Evolutionary conservation across 1,284 basidiomycete genomes (phyloP).

Genomic region (Fomitopsis schrenkii): DNA sequence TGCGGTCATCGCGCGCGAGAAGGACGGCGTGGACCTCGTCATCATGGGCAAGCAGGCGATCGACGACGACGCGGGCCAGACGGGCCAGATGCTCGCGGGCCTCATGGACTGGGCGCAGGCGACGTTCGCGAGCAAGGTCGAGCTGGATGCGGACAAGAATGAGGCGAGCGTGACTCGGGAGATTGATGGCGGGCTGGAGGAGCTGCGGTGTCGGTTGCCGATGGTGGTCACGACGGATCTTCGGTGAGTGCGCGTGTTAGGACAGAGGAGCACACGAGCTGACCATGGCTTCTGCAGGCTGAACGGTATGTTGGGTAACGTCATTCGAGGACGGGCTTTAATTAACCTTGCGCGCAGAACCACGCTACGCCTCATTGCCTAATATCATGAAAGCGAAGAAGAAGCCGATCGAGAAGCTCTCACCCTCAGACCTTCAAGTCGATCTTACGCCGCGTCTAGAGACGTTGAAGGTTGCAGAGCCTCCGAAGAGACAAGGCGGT

Average conservation of each 20-base stretch:
- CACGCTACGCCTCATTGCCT: constrained; percentile 90
- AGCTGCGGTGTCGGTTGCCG: constrained; percentile 79
- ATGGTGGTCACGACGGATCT: constrained; percentile 93
- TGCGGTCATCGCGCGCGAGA: constrained; percentile 71
- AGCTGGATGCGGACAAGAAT: constrained; percentile 67
- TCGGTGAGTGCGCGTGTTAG: constrained; percentile 49
- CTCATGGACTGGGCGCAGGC: constrained; percentile 93
- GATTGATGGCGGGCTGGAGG: constrained; percentile 93
- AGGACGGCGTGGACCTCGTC: constrained; percentile 77
- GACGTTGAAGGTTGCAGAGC: constrained; percentile 89
- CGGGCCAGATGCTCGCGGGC: constrained; percentile 97
- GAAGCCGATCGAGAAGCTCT: constrained; percentile 90
- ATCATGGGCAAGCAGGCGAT: constrained; percentile 99
- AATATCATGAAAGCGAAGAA: constrained; percentile 99
- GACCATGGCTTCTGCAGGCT: constrained; percentile 34
- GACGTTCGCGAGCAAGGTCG: constrained; percentile 91
- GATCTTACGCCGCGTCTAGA: constrained; percentile 81
- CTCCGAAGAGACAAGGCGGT: constrained; percentile 88
- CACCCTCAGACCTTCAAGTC: constrained; percentile 79
- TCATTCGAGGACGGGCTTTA: not conserved
- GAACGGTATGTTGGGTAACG: constrained; percentile 42
- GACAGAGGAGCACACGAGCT: not conserved
- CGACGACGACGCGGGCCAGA: constrained; percentile 96
- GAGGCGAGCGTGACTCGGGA: constrained; percentile 81
- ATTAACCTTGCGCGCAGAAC: constrained; percentile 49